Evolutionary conservation across 2,329 filamentous ascomycete genomes (phyloP).

Genomic region (Fusarium duplospermum): DNA sequence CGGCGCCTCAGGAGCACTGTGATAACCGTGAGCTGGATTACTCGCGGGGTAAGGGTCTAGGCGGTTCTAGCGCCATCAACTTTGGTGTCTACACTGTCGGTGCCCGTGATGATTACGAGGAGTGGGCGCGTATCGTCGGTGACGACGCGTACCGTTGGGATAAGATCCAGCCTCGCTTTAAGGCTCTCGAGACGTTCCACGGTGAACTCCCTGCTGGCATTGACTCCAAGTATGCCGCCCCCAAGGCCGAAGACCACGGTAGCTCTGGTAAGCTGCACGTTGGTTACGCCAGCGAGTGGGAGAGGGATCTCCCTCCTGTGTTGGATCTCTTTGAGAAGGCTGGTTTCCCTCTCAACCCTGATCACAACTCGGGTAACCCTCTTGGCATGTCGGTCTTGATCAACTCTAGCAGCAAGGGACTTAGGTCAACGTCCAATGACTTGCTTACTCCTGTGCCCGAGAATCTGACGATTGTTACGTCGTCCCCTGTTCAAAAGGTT

Average conservation of each 20-base stretch:
- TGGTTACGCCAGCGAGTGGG: constrained; percentile 60
- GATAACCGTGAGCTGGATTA: constrained; percentile 59
- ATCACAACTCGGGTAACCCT: constrained; percentile 69
- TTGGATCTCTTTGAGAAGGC: constrained; percentile 61
- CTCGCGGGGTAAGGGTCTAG: constrained; percentile 62
- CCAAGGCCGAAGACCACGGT: constrained; percentile 61
- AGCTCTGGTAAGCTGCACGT: constrained; percentile 59
- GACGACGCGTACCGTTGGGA: constrained; percentile 69
- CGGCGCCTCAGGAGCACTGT: constrained; percentile 57
- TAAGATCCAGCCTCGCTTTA: constrained; percentile 61
- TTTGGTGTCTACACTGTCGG: constrained; percentile 67
- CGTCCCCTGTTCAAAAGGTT: constrained; percentile 31
- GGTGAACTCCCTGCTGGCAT: constrained; percentile 50
- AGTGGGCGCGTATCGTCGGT: constrained; percentile 66
- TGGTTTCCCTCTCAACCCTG: constrained; percentile 62
- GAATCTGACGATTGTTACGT: constrained; percentile 52
- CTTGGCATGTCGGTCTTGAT: constrained; percentile 65
- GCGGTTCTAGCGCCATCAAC: constrained; percentile 65
- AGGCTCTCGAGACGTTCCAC: constrained; percentile 66
- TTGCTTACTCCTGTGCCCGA: constrained; percentile 56
- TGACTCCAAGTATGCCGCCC: constrained; percentile 59
- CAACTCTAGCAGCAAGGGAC: constrained; percentile 61
- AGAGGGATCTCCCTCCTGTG: constrained; percentile 58
- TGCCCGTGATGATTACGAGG: constrained; percentile 69
- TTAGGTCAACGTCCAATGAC: constrained; percentile 63